Percentiles rank a stretch among this genome's conserved stretches.
phyloP scores from a whole-genome alignment of 2,329 filamentous ascomycete genomes.

The Cladosporium sp. region DNA sequence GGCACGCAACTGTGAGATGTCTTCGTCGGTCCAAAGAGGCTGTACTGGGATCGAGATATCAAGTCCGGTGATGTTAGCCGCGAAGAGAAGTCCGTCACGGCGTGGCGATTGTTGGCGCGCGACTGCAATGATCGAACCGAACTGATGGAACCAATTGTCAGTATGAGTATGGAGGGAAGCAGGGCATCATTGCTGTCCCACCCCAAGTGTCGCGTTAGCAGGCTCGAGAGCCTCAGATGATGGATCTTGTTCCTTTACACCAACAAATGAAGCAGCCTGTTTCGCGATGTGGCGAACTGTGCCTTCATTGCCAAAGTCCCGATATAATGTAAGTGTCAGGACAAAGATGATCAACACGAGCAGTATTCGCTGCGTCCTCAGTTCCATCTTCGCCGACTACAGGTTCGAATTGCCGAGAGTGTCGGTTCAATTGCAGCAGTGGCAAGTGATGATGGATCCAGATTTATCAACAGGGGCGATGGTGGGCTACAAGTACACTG shows the following conservation, averaged over 20 bases:
- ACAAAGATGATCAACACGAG: constrained; percentile 21
- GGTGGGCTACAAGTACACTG: not conserved
- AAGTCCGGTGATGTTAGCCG: constrained; percentile 44
- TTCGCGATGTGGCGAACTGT: not conserved
- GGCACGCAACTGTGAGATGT: constrained; percentile 36
- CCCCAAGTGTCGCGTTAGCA: constrained; percentile 28
- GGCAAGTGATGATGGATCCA: not conserved
- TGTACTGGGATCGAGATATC: constrained; percentile 43
- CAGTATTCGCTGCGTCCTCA: constrained; percentile 19
- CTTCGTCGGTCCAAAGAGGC: constrained; percentile 41
- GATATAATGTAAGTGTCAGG: constrained; percentile 18
- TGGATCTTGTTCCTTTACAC: not conserved
- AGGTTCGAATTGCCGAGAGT: not conserved
- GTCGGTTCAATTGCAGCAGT: not conserved
- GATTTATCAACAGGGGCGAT: not conserved
- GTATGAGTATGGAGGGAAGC: not conserved
- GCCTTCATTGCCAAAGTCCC: constrained; percentile 11
- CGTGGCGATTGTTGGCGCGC: constrained; percentile 41
- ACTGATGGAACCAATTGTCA: constrained; percentile 24
- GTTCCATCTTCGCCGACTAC: constrained; percentile 8
- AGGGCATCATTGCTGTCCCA: constrained; percentile 12
- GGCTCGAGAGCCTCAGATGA: not conserved
- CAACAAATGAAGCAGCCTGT: constrained; percentile 1
- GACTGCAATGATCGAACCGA: constrained; percentile 44
- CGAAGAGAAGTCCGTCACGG: constrained; percentile 40